phyloP scores from a whole-genome alignment of 768 basidiomycete species.

The Macrocybe gigantea region DNA sequence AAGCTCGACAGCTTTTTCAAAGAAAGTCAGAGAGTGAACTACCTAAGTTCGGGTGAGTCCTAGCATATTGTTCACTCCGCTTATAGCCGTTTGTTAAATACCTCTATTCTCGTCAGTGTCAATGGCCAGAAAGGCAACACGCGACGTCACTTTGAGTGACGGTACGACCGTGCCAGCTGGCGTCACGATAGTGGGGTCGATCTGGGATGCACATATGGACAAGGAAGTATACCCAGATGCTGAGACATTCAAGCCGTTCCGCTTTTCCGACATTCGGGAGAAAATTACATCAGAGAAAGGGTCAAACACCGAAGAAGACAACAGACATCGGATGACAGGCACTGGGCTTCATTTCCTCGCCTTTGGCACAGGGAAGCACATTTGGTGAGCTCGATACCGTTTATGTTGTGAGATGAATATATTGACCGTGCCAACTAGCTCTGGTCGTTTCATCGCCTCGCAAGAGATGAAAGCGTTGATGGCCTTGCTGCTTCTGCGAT shows the following conservation, averaged over 20 bases:
- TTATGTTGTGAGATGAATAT: not conserved
- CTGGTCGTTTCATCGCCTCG: slow-evolving; percentile 16
- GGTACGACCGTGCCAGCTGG: slow-evolving; percentile 21
- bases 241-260: slow-evolving; percentile 1
- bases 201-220: slow-evolving; percentile 11
- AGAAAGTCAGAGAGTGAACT: slow-evolving; percentile 28
- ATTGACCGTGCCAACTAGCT: not conserved
- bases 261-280: not conserved
- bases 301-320: not conserved
- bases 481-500: slow-evolving; percentile 13
- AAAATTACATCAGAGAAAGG: too few relatives aligned
- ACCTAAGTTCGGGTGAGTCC: slow-evolving; percentile 20
- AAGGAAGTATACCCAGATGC: slow-evolving; percentile 7
- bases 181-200: slow-evolving; percentile 11
- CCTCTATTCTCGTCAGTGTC: slow-evolving; percentile 6
- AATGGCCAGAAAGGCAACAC: slow-evolving; percentile 13
- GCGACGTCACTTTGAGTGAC: slow-evolving; percentile 20
- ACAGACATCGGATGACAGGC: not conserved
- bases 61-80: not conserved
- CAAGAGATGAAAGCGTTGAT: slow-evolving; percentile 17
- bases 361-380: slow-evolving; percentile 1
- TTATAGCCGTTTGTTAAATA: not conserved
- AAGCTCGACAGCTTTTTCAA: slow-evolving; percentile 41
- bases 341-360: not conserved
- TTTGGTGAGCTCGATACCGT: not conserved